Base-by-base conservation (phyloP, 2,329 filamentous ascomycete species). In the Elsinoe australis region DNA sequence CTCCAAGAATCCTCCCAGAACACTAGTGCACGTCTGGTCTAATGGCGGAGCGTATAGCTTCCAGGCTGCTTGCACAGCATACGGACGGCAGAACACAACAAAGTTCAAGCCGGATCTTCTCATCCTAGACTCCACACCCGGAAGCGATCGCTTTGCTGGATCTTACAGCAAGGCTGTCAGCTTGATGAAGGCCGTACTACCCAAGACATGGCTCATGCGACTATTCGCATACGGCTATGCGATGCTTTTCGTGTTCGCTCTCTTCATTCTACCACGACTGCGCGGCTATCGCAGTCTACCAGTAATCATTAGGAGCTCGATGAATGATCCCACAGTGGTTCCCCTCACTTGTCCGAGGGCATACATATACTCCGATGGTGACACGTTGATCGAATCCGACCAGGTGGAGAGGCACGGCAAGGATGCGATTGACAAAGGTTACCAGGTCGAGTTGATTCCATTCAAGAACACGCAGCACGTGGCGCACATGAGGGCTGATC, bases 321-420 rank as follows among this genome's bases (percentile, higher is more conserved):
- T 59, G 49, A 61, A 62, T 41, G 62, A 71, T 48, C 72, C 71
- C 44, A 45, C 50, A 21, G 49, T 51, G 39, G 47, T 51, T 5
- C 54, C 60, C 28, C 57, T 55, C 24, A 72, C 76, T 58, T 63
- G 63, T 3, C 61, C 67, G 15, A 64, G 76, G 28, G 62, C 68
- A n/a, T 80, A 79, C 52, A 52, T 79, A 14, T 79, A 77, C 51
- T 70, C 72, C 8, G 63, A 66, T 28, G 66, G 59, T 1, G 76
- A 80, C 55, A 51, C 55, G 28, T 64, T 78, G 52, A 70, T 79
- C 4, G 59, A 64, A 2, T 71, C 63, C 58, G 54, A 52, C 5
- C 68, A 76, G 50, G 65, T 79, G 3, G 72, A 77, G 58, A 55
- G 54, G 33, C 73, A 79, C 53, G 73, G 71, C 0, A 56, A 51